phyloP scores from a whole-genome alignment of 164 flowering plant species.

The Kalanchoe fedtschenkoi region DNA sequence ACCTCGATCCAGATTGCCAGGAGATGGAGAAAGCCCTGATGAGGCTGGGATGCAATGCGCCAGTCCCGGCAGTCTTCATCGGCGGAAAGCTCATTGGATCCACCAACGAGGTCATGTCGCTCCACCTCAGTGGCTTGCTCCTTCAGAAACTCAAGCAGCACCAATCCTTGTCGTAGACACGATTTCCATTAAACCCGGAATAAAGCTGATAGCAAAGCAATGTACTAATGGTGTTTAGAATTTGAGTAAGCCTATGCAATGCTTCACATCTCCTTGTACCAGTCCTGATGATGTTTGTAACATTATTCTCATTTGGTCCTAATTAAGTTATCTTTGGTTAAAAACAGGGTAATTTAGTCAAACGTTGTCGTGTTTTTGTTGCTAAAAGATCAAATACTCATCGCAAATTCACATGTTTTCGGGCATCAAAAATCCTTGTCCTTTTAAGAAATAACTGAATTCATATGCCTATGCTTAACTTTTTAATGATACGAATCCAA shows the following conservation, averaged over 20 bases:
- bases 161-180: constrained; percentile 13
- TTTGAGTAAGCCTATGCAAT: background rate
- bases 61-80: constrained; percentile 63
- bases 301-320: too few species aligned
- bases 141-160: constrained; percentile 36
- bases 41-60: constrained; percentile 49
- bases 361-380: too few species aligned
- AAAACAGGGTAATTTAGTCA: too few species aligned
- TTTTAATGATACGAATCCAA: too few species aligned
- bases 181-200: background rate
- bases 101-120: constrained; percentile 70
- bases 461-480: too few species aligned
- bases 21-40: constrained; percentile 66
- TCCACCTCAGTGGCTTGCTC: constrained; percentile 50
- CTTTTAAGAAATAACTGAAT: too few species aligned
- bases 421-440: too few species aligned
- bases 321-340: too few species aligned
- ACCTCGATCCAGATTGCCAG: constrained; percentile 48
- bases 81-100: constrained; percentile 56
- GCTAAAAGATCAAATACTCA: too few species aligned
- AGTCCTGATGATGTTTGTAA: too few species aligned
- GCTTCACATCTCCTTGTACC: too few species aligned
- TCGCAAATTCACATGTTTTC: too few species aligned
- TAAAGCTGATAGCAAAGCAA: background rate
- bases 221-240: background rate